A percentile compares a stretch with the other conserved stretches of the same genome.
Conservation (phyloP, 257 asterid genomes). For the Solanum bulbocastanum region DNA sequence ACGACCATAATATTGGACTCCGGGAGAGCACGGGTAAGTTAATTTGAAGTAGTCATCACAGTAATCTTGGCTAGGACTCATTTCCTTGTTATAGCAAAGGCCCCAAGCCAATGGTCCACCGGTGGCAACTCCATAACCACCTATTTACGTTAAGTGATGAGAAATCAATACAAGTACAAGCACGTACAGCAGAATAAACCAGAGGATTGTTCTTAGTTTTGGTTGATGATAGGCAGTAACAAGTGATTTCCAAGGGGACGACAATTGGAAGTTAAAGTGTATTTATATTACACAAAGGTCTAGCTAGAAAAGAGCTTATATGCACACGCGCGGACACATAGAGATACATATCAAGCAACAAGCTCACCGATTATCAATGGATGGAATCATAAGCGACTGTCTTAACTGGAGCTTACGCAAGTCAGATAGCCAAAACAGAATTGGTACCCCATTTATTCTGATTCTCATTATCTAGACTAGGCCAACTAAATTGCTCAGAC, state of each 20-base stretch:
- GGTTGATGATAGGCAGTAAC: neutral
- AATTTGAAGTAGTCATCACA: slow-evolving; percentile 29
- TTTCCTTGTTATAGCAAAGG: slow-evolving; percentile 57
- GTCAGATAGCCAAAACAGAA: neutral
- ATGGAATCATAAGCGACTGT: neutral
- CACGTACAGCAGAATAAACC: neutral
- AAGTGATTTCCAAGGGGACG: neutral
- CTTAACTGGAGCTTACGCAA: neutral
- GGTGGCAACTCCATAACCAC: slow-evolving; percentile 87
- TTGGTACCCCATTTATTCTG: neutral
- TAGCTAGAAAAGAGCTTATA: neutral
- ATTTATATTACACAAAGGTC: neutral
- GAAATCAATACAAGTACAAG: neutral
- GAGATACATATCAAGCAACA: neutral
- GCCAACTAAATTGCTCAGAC: neutral
- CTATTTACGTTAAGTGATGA: slow-evolving; percentile 11
- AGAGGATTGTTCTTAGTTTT: neutral
- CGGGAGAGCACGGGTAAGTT: slow-evolving; percentile 61
- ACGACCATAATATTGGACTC: slow-evolving; percentile 73
- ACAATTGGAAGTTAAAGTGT: neutral
- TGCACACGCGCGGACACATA: neutral
- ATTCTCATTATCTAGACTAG: neutral
- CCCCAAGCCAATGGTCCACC: slow-evolving; percentile 98
- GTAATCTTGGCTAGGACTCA: slow-evolving; percentile 31
- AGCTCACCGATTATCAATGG: neutral